Evolutionary conservation across 2,329 filamentous ascomycete genomes (phyloP), one percentile per base, ranked within the genome.

Genomic region (Bipolaris victoriae): DNA sequence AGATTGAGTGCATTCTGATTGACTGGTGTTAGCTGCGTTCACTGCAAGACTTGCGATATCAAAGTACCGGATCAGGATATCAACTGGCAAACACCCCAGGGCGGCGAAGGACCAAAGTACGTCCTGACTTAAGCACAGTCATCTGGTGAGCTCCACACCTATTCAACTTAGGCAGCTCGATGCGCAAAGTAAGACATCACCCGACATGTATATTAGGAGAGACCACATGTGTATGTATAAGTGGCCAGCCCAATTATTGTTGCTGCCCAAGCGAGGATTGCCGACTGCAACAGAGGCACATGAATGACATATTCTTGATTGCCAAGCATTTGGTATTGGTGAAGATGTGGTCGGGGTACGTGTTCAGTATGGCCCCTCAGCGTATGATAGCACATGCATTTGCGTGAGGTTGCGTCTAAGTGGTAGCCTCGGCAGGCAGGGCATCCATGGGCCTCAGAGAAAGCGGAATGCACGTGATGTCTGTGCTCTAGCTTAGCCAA

Each of bases 31-130:
- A 97, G 93, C 80, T 99, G 95, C 77, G 96, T 99, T 64, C 95
- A 99, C 80, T 99, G 95, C 84, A 99, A 99, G 85, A 99, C 95
- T 13, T 99, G 95, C 77, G 95, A 99, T 78, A 99, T 99, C 81
- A 99, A 99, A 81, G 94, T 92, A 15, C 95, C 95, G 7, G 86
- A 89, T 61, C 95, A 99, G 81, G 95, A 98, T 74, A 98, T 99
- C 79, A 97, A 97, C 78, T 97, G 77, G 76, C 66, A 92, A 68
- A 95, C 95, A 31, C 95, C 95, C 6, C 92, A 97, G 75, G 93
- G 95, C 64, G 95, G 94, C 49, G 95, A 88, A 71, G 86, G 86
- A 4, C 86, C 86, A 7, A 88, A 88, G 72, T 89, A 89, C 68
- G 81, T 83, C 51, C 82, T 88, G 78, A 88, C 86, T n/a, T 77